Evolutionary conservation across 805 yeast species (phyloP).

Genomic region (Suhomyces tanzawaensis): DNA sequence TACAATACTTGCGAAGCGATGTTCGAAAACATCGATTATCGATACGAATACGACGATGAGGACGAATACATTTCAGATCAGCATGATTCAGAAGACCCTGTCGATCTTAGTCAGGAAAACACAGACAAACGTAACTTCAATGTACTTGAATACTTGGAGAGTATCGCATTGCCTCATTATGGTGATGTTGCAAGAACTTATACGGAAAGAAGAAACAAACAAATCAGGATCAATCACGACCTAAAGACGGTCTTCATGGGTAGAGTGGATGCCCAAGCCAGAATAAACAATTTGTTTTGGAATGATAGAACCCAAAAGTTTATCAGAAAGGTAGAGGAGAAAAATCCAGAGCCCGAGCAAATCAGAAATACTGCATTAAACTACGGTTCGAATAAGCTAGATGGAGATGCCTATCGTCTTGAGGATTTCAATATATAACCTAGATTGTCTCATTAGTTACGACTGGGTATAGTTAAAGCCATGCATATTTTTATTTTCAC

Average conservation of each 20-base stretch:
- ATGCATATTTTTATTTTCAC: too few relatives aligned
- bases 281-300: not conserved
- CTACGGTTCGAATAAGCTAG: constrained; percentile 12
- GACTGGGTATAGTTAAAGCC: too few relatives aligned
- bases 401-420: constrained; percentile 12
- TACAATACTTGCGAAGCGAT: constrained; percentile 24
- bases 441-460: too few relatives aligned
- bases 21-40: constrained; percentile 23
- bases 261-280: constrained; percentile 10
- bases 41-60: constrained; percentile 27
- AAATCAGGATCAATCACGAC: constrained; percentile 4
- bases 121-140: constrained; percentile 4
- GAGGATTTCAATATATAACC: constrained; percentile 5
- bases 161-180: not conserved
- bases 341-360: not conserved
- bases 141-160: constrained; percentile 4
- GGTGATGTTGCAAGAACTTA: not conserved
- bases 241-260: constrained; percentile 8
- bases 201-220: constrained; percentile 1
- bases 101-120: too few relatives aligned
- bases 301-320: not conserved
- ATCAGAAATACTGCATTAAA: constrained; percentile 8
- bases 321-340: not conserved
- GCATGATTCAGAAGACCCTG: constrained; percentile 4
- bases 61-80: constrained; percentile 8